Evolutionary conservation across 805 yeast genomes (phyloP), one percentile per base, ranked within the genome.

Genomic region (Candida xyloterini): DNA sequence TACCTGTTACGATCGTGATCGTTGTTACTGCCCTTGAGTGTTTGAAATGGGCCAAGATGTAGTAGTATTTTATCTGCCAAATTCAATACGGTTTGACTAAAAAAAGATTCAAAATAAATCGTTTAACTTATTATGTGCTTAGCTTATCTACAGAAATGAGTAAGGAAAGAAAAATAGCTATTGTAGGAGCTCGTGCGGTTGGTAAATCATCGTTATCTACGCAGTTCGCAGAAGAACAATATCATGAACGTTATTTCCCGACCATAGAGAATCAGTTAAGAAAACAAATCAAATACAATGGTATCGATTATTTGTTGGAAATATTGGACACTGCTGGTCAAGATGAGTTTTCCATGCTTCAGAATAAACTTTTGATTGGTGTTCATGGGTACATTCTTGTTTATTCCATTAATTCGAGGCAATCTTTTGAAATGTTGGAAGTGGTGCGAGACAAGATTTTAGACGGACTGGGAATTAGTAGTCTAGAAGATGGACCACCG

Each of bases 321-420:
- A 84, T 89, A 38, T 67, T 88, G 44, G 97, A 89, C 57, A 89
- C 96, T 0, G 95, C 96, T 1, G 96, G 96, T 7, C 95, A 87
- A 66, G 96, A 88, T 62, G 95, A 88, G 66, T 85, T 81, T 58
- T 76, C 87, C 34, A 78, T 85, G 48, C 74, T 89, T 63, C 84
- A 79, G 53, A 87, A 84, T 60, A 84, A 84, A 51, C 81, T 84
- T 40, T 65, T 86, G 34, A 81, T 84, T 33, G 93, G 90, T 13
- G 79, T 84, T 24, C 93, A 86, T 55, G 97, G 96, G 1, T 84
- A 84, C 56, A 67, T 89, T 30, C 64, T 90, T 30, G 85, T 87
- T 31, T 89, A 86, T 64, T 83, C 91, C 35, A 89, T 89, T 38
- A 79, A 86, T 22, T 82, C 89, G 31, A 67, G 84, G 51, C 76